Evolutionary conservation across 805 yeast genomes (phyloP).

Genomic region (Kregervanrija fluxuum): DNA sequence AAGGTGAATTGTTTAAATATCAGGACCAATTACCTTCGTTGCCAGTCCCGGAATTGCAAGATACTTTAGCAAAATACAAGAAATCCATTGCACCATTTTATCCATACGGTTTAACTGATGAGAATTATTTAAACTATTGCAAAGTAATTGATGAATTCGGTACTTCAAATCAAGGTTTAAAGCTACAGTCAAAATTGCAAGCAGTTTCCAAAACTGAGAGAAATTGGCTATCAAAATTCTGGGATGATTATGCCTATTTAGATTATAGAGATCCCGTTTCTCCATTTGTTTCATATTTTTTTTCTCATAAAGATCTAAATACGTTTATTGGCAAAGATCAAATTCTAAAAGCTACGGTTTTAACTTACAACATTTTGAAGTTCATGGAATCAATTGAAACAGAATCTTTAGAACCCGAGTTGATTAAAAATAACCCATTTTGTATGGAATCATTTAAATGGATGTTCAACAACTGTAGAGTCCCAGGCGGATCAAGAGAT

Average conservation of each 20-base stretch:
- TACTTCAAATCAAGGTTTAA: slow-evolving; percentile 46
- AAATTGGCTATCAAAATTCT: slow-evolving; percentile 87
- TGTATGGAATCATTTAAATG: slow-evolving; percentile 90
- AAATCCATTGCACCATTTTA: slow-evolving; percentile 65
- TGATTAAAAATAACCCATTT: slow-evolving; percentile 65
- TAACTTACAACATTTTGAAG: slow-evolving; percentile 58
- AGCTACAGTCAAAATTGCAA: slow-evolving; percentile 63
- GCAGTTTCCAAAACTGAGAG: slow-evolving; percentile 50
- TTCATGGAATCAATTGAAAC: slow-evolving; percentile 61
- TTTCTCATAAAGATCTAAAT: slow-evolving; percentile 68
- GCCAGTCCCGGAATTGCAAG: slow-evolving; percentile 78
- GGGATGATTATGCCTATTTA: slow-evolving; percentile 93
- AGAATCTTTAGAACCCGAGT: slow-evolving; percentile 76
- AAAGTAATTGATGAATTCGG: slow-evolving; percentile 60
- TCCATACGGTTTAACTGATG: slow-evolving; percentile 40
- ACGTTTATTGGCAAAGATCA: slow-evolving; percentile 52
- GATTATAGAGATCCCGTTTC: slow-evolving; percentile 90
- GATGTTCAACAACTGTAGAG: slow-evolving; percentile 86
- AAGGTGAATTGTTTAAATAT: slow-evolving; percentile 65
- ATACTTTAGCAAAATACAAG: slow-evolving; percentile 64
- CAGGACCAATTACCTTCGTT: slow-evolving; percentile 72
- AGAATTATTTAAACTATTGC: slow-evolving; percentile 33
- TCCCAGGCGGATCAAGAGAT: slow-evolving; percentile 65
- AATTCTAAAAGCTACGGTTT: slow-evolving; percentile 66
- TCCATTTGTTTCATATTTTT: slow-evolving; percentile 90